phyloP scores from a whole-genome alignment of 2,329 filamentous ascomycete genomes.

The Aspergillus viridinutans region DNA sequence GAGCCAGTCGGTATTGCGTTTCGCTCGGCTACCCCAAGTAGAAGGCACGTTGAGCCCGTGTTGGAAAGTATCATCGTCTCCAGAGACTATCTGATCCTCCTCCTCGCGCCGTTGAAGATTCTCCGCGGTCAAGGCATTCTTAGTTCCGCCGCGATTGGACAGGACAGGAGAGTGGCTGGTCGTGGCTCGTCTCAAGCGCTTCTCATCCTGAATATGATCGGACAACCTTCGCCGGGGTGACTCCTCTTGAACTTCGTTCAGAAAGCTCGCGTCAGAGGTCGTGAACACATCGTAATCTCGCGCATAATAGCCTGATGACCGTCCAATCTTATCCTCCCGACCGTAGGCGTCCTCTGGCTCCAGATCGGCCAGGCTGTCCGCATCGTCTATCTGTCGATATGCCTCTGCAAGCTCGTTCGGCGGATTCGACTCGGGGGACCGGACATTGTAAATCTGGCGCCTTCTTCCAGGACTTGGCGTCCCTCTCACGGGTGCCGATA shows the following conservation, averaged over 20 bases:
- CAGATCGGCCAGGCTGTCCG: slow-evolving; percentile 31
- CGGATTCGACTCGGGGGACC: slow-evolving; percentile 36
- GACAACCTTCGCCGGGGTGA: slow-evolving; percentile 30
- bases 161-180: slow-evolving; percentile 38
- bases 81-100: slow-evolving; percentile 13
- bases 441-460: slow-evolving; percentile 18
- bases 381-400: slow-evolving; percentile 39
- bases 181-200: slow-evolving; percentile 37
- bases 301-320: slow-evolving; percentile 20
- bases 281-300: slow-evolving; percentile 17
- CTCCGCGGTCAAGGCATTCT: slow-evolving; percentile 30
- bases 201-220: slow-evolving; percentile 36
- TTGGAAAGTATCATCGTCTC: slow-evolving; percentile 23
- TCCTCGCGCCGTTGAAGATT: slow-evolving; percentile 35
- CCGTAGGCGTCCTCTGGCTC: slow-evolving; percentile 29
- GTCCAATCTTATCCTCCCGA: slow-evolving; percentile 16
- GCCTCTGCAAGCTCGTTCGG: slow-evolving; percentile 36
- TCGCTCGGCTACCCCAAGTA: slow-evolving; percentile 34
- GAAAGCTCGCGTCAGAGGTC: slow-evolving; percentile 29
- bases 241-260: slow-evolving; percentile 31
- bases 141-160: slow-evolving; percentile 27
- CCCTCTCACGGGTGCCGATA: slow-evolving; percentile 5
- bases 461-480: slow-evolving; percentile 31
- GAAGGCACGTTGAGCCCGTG: slow-evolving; percentile 35
- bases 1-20: slow-evolving; percentile 32